Base-by-base conservation (phyloP, 441 rosid species). In the Corymbia calophylla region DNA sequence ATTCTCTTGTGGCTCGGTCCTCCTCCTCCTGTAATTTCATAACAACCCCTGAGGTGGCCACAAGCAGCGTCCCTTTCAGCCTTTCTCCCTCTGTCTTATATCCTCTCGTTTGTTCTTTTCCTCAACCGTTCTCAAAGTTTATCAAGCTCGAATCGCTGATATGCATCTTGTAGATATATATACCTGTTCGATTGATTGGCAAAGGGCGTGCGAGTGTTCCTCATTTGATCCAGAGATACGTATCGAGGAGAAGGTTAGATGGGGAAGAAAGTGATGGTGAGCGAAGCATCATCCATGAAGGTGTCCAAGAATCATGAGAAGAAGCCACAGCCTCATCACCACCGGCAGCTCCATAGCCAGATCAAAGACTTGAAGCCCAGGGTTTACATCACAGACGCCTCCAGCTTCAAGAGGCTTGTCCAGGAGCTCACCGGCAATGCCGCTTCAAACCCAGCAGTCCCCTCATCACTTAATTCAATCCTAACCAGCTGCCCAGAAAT, bases 391-490 rank as follows among this genome's bases (percentile, higher is more conserved):
- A 90, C 87, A 3, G 89, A 90, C 35, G 49, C 89, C 81, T 82
- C 89, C 35, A 84, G 66, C 84, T 90, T 90, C 91, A 90, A 90
- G 84, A 47, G 82, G 35, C 85, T 87, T 2, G 89, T 90, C 66
- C 91, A 90, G 87, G 66, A 90, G 77, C 88, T 90, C 49, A 90
- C 91, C 18, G 91, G 91, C 31, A 82, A 90, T 21, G 89, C n/a
- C 6, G 0, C 53, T 29, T 44, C 21, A 0, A 56, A 19, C 32
- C 16, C 64, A 5, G 10, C 17, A 0, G 16, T 31, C 66, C n/a
- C 68, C 66, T 54, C 47, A 4, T 53, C 4, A 1, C 29, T 32
- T 17, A 5, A 23, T 47, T 86, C 1, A 8, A 19, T 77, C 84
- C 51, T 11, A 23, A 77, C 48, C 9, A 23, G 84, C 84, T 73